Conservation (phyloP, 1,284 basidiomycete genomes). For the Austropuccinia psidii region DNA sequence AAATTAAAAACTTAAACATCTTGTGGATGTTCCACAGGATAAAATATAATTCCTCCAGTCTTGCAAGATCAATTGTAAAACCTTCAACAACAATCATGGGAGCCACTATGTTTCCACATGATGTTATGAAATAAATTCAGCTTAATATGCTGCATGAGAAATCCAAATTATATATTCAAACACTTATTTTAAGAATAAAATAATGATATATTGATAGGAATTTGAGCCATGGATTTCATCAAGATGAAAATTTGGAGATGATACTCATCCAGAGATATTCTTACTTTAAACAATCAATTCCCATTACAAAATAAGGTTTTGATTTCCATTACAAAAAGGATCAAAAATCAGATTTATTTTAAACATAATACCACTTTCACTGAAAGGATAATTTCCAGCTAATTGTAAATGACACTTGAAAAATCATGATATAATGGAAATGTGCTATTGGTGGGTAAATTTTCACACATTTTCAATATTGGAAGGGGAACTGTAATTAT, state of each 20-base stretch:
- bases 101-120: too few relatives aligned
- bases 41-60: too few relatives aligned
- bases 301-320: not conserved
- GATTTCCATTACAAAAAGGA: not conserved
- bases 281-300: not conserved
- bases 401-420: not conserved
- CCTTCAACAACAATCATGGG: too few relatives aligned
- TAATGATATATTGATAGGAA: too few relatives aligned
- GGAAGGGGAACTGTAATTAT: slow-evolving; percentile 1
- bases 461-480: not conserved
- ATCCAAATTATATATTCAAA: too few relatives aligned
- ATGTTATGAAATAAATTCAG: too few relatives aligned
- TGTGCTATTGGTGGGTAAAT: not conserved
- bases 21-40: too few relatives aligned
- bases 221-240: too few relatives aligned
- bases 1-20: too few relatives aligned
- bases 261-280: not conserved
- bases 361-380: not conserved
- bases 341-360: not conserved
- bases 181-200: too few relatives aligned
- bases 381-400: not conserved
- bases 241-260: not conserved
- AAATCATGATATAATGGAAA: not conserved
- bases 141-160: too few relatives aligned
- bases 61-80: too few relatives aligned